phyloP scores from a whole-genome alignment of 2,329 filamentous ascomycete genomes.

The Purpureocillium takamizusanense region DNA sequence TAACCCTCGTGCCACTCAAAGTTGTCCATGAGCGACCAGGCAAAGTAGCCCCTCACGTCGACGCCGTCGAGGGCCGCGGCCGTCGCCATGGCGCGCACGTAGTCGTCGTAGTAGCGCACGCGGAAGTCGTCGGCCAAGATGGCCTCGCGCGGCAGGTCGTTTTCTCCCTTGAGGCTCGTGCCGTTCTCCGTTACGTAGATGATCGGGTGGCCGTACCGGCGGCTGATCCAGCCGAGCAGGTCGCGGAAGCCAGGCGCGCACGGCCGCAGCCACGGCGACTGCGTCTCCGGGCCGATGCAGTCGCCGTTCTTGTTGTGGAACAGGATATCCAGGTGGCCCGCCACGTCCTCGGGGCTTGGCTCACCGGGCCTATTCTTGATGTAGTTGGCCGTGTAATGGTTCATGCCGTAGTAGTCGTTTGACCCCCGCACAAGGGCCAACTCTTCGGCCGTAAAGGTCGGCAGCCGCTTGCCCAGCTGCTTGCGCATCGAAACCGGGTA shows the following conservation, averaged over 20 bases:
- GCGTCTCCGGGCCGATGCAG: conserved; percentile 71
- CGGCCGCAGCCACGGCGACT: conserved; percentile 73
- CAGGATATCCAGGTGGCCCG: conserved; percentile 66
- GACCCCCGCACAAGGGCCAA: conserved; percentile 67
- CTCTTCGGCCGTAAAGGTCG: conserved; percentile 66
- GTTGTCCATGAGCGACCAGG: conserved; percentile 85
- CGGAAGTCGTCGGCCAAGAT: conserved; percentile 78
- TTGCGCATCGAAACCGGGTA: conserved; percentile 78
- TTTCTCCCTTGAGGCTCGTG: conserved; percentile 76
- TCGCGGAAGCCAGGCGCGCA: conserved; percentile 69
- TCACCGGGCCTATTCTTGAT: conserved; percentile 61
- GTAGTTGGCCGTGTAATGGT: conserved; percentile 87
- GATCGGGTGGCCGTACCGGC: conserved; percentile 64
- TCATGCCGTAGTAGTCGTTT: conserved; percentile 93
- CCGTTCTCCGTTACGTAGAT: conserved; percentile 90
- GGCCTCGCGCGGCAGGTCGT: conserved; percentile 59
- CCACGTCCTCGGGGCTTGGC: conserved; percentile 56
- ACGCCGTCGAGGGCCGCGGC: conserved; percentile 66
- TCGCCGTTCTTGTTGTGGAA: conserved; percentile 64
- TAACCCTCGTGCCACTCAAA: conserved; percentile 93
- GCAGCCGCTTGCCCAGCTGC: conserved; percentile 71
- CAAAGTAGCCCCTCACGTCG: conserved; percentile 71
- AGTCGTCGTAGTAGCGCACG: conserved; percentile 67
- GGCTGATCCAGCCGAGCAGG: conserved; percentile 66
- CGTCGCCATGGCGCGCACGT: conserved; percentile 67